phyloP scores from a whole-genome alignment of 176 grass and related monocot genomes.

The Triticum dicoccoides region DNA sequence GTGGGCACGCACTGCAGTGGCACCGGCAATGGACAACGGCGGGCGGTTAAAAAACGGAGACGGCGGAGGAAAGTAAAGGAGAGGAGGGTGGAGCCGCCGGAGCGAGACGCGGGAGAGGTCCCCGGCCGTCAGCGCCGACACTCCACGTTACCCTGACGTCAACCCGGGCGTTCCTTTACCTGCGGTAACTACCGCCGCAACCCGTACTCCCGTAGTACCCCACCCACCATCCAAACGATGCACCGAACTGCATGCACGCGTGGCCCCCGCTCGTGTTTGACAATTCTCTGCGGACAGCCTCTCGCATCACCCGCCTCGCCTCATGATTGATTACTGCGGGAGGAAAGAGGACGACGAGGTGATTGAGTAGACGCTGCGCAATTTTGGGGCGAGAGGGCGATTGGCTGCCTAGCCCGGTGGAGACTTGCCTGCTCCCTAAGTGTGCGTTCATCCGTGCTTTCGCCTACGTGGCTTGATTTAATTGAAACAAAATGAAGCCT shows the following conservation, averaged over 20 bases:
- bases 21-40: conserved; percentile 15
- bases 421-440: too few species aligned
- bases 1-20: background rate
- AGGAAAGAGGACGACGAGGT: background rate
- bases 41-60: conserved; percentile 28
- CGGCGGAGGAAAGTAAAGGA: conserved; percentile 54
- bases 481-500: too few species aligned
- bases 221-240: background rate
- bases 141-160: conserved; percentile 63
- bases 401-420: background rate
- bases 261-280: conserved; percentile 4
- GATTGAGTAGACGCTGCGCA: background rate
- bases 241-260: background rate
- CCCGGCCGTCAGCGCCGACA: conserved; percentile 47
- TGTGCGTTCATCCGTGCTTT: too few species aligned
- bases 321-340: conserved; percentile 34
- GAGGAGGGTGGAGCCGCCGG: background rate
- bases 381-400: background rate
- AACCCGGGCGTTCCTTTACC: conserved; percentile 29
- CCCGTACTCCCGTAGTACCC: background rate
- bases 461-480: too few species aligned
- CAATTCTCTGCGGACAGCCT: conserved; percentile 27
- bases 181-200: conserved; percentile 58
- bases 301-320: background rate
- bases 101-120: conserved; percentile 27